These are phyloP conservation scores for Penicillium sp. DNA, from an alignment of 2,329 filamentous ascomycete species.

Conservation along the genomic window DNA sequence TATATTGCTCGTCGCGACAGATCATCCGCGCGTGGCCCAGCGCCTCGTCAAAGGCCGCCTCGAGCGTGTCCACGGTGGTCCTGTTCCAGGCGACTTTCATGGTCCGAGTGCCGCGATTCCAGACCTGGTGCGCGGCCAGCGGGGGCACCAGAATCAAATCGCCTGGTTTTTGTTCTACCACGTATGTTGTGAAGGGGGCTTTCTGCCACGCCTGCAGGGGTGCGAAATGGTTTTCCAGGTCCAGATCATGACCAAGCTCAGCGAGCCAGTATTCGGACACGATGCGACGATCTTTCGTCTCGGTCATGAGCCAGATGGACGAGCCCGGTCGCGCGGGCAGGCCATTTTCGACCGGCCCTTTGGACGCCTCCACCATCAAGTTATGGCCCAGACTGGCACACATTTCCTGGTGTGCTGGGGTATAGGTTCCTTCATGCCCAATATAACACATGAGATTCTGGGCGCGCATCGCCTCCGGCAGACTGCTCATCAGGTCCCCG, in stretches of 20 bases:
- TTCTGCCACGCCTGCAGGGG: conserved; percentile 94
- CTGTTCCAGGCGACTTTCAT: conserved; percentile 99
- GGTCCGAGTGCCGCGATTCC: conserved; percentile 92
- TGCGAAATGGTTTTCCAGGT: conserved; percentile 94
- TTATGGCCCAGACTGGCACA: conserved; percentile 94
- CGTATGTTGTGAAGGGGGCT: conserved; percentile 84
- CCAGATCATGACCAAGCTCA: conserved; percentile 88
- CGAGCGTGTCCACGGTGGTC: conserved; percentile 84
- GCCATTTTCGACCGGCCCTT: conserved; percentile 56
- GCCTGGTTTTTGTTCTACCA: conserved; percentile 83
- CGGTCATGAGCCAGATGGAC: conserved; percentile 98
- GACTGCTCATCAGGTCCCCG: conserved; percentile 90
- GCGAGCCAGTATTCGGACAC: conserved; percentile 93
- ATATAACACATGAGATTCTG: conserved; percentile 98
- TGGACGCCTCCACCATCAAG: conserved; percentile 92
- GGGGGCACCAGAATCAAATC: conserved; percentile 94
- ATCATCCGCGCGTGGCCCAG: conserved; percentile 83
- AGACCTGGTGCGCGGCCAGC: conserved; percentile 91
- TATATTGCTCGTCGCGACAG: conserved; percentile 96
- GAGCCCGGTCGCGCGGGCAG: conserved; percentile 71
- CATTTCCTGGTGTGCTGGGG: conserved; percentile 93
- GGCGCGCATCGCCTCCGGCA: conserved; percentile 80
- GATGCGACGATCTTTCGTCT: conserved; percentile 81
- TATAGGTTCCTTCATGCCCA: conserved; percentile 95
- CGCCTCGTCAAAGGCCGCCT: conserved; percentile 78